Percentiles rank a stretch among this genome's conserved stretches.
These are phyloP conservation scores for Apiospora hydei DNA, from an alignment of 2,329 filamentous ascomycete genomes.

Conservation along the genomic window DNA sequence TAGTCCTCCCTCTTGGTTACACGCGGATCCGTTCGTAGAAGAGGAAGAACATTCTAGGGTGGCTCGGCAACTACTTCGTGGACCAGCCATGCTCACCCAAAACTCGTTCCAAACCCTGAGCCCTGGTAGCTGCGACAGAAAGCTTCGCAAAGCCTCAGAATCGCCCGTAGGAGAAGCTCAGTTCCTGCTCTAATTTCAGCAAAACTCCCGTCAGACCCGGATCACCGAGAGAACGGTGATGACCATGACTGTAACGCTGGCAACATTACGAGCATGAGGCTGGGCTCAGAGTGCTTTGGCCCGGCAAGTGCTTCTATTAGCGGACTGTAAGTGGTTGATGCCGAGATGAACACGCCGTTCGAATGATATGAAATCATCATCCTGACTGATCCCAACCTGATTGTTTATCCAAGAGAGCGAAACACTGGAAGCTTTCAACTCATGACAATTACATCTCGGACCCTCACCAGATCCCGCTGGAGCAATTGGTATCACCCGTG, in stretches of 20 bases:
- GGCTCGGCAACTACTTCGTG: background rate
- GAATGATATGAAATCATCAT: background rate
- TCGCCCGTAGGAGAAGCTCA: background rate
- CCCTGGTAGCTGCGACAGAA: background rate
- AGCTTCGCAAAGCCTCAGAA: background rate
- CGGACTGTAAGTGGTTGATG: background rate
- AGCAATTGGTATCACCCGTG: background rate
- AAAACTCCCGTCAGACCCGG: background rate
- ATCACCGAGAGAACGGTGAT: background rate
- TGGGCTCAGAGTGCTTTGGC: background rate
- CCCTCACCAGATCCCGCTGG: no score
- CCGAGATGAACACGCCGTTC: background rate
- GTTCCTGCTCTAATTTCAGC: background rate
- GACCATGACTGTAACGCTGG: background rate
- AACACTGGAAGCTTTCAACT: background rate
- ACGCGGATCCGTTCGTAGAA: background rate
- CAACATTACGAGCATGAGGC: background rate
- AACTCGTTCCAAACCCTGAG: background rate
- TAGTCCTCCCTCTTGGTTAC: background rate
- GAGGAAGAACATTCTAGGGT: background rate
- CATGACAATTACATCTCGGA: background rate
- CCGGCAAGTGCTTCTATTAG: background rate
- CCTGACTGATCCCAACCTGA: no score
- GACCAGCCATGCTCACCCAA: background rate
- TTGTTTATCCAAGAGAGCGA: background rate